Percentiles rank a stretch among this genome's conserved stretches.
Conservation (phyloP, 257 asterid species). For the Eucommia ulmoides region DNA sequence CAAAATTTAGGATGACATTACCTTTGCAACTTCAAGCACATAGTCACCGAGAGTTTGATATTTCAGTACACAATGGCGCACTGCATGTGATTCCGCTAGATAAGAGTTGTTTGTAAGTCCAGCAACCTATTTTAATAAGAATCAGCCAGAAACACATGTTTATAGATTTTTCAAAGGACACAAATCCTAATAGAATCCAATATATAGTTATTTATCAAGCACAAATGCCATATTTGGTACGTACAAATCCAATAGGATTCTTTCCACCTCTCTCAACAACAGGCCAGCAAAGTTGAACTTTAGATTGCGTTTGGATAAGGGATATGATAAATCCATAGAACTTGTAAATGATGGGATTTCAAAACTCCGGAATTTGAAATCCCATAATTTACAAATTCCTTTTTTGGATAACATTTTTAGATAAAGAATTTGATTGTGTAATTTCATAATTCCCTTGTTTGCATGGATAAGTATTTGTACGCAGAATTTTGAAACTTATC, state of each 20-base stretch:
- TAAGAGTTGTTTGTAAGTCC: constrained; percentile 95
- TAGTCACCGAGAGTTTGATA: constrained; percentile 61
- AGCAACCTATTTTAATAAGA: constrained; percentile 13
- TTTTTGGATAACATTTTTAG: too few species aligned
- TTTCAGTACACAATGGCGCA: constrained; percentile 77
- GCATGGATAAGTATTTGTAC: too few species aligned
- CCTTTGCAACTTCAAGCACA: constrained; percentile 95
- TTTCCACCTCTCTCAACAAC: background rate
- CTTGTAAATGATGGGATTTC: too few species aligned
- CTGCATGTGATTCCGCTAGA: constrained; percentile 59
- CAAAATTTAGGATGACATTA: constrained; percentile 12
- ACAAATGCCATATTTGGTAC: background rate
- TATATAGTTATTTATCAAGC: background rate
- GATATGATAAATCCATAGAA: too few species aligned
- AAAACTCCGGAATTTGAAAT: too few species aligned
- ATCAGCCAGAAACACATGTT: background rate
- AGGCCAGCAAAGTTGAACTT: background rate
- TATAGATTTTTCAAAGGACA: background rate
- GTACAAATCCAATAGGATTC: background rate
- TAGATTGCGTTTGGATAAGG: too few species aligned
- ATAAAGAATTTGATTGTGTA: too few species aligned
- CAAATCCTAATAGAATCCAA: background rate
- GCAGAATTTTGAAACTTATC: too few species aligned
- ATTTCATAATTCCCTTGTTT: too few species aligned
- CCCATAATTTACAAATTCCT: too few species aligned